Evolutionary conservation across 495 filamentous ascomycete species (phyloP), one percentile per base, ranked within the genome.

Genomic region (Tuber aestivum): DNA sequence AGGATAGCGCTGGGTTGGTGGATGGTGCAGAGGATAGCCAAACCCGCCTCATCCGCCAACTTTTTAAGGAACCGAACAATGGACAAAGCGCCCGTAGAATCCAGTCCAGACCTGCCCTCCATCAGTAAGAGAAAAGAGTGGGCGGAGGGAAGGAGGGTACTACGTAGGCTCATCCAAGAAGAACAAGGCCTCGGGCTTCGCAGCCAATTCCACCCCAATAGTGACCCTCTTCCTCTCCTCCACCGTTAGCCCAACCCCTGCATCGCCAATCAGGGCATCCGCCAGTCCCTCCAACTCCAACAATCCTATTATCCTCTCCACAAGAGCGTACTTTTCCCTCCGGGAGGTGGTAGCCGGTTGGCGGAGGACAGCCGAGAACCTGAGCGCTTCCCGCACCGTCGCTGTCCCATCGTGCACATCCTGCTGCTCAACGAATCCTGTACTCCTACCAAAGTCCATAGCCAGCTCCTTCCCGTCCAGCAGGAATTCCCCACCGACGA

Each of bases 201-300:
- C 93, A 4, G 93, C 94, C 2, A 98, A 85, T 82, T 98, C 95
- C 8, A 98, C 95, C 73, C 92, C 94, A 74, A 98, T 97, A 2
- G 94, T 97, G 4, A 97, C 86, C 44, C 89, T 87, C 82, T 92
- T 91, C 7, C 90, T 84, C 79, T 91, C 89, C 77, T 91, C 90
- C 37, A 89, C 86, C 21, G 86, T 87, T 37, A 91, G 80, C 16
- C 90, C 89, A 69, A 83, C 83, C 14, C 88, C 90, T 20, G 86
- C 82, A 10, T 79, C 83, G 23, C 89, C 89, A 69, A 91, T 87
- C 4, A 89, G 74, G 3, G 90, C 87, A 76, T 88, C 85, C 2
- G 87, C 86, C 27, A 89, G 80, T 37, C 87, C 84, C 42, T 86
- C 84, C 79, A 92, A 84, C 76, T 91, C 90, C 83, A 91, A 82